Conservation (phyloP, 345 rosid genomes). For the Chamaenerion angustifolium region DNA sequence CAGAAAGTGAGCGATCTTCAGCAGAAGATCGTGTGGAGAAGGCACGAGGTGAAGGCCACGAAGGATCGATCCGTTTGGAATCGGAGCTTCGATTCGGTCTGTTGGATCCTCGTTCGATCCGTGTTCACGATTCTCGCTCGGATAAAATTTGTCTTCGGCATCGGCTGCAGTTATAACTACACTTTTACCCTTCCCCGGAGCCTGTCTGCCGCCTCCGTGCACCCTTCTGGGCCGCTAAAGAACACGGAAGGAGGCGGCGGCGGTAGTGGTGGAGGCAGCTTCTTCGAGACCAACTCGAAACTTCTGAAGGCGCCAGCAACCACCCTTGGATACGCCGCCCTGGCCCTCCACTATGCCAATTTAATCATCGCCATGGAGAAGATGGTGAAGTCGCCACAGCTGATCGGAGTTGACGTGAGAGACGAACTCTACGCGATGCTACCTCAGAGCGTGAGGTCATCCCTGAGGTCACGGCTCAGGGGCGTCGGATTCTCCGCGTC, state of each 20-base stretch:
- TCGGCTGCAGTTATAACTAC: slow-evolving; percentile 19
- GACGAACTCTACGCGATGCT: slow-evolving; percentile 81
- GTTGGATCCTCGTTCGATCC: slow-evolving; percentile 39
- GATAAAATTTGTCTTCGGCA: slow-evolving; percentile 59
- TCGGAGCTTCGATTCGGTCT: slow-evolving; percentile 58
- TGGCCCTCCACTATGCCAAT: slow-evolving; percentile 74
- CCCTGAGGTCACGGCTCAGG: slow-evolving; percentile 47
- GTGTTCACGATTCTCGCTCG: slow-evolving; percentile 62
- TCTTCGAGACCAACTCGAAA: slow-evolving; percentile 51
- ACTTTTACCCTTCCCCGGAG: slow-evolving; percentile 47
- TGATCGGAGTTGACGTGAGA: slow-evolving; percentile 80
- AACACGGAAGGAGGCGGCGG: slow-evolving; percentile 8
- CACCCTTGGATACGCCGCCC: slow-evolving; percentile 67
- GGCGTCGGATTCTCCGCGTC: slow-evolving; percentile 69
- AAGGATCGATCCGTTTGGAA: slow-evolving; percentile 80
- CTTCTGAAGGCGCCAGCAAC: slow-evolving; percentile 52
- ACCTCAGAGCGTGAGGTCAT: slow-evolving; percentile 52
- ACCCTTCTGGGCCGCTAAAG: slow-evolving; percentile 33
- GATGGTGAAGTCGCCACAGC: slow-evolving; percentile 84
- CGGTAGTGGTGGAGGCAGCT: slow-evolving; percentile 12
- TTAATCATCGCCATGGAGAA: slow-evolving; percentile 79
- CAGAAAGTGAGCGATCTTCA: too few relatives aligned
- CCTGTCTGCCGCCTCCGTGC: slow-evolving; percentile 69
- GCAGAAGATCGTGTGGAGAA: too few relatives aligned
- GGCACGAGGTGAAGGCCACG: slow-evolving; percentile 63